Base-by-base conservation (phyloP, 176 grass and related monocot species). In the Musa beccarii region DNA sequence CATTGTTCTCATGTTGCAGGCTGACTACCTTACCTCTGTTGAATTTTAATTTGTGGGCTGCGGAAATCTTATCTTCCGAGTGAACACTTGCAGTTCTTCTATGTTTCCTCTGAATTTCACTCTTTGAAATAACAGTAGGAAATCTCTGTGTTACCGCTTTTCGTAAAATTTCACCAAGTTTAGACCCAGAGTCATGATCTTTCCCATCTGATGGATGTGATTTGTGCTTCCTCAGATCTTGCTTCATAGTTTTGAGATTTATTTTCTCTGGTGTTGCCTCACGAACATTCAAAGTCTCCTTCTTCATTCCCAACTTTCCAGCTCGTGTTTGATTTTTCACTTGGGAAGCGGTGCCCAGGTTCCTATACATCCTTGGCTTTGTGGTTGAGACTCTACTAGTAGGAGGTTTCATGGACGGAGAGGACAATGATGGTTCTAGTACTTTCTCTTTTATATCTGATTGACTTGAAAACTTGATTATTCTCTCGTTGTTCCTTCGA, bases 21-120 rank as follows among this genome's bases (percentile, higher is more conserved):
- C 72, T 85, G 66, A 89, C 24, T n/a, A 87, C 73, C 82, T 80
- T 92, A 53, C 79, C 87, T 68, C 84, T 51, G 8, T 69, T 80
- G 67, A 92, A 89, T 1, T 75, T 89, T 29, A 92, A 69, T 62
- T 82, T 86, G 72, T 74, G 61, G 72, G 79, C 68, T 28, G 72
- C 51, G 12, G 54, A 52, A 6, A 23, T 24, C 21, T 6, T n/a
- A 10, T 63, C 68, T 55, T 53, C 72, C 7, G 76, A 73, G 25
- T 52, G 11, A 17, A 29, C 52, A 8, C 26, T 17, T 52, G 69
- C 57, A 69, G 52, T 14, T 73, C 74, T 85, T 81, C 69, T 64
- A 11, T 69, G 1, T 53, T 51, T 51, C 74, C 74, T 82, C 73
- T 61, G 15, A 8, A 14, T 78, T 73, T 77, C 70, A 67, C 68